Conservation (phyloP, 2,329 filamentous ascomycete genomes). For the Malbranchea zuffiana region DNA sequence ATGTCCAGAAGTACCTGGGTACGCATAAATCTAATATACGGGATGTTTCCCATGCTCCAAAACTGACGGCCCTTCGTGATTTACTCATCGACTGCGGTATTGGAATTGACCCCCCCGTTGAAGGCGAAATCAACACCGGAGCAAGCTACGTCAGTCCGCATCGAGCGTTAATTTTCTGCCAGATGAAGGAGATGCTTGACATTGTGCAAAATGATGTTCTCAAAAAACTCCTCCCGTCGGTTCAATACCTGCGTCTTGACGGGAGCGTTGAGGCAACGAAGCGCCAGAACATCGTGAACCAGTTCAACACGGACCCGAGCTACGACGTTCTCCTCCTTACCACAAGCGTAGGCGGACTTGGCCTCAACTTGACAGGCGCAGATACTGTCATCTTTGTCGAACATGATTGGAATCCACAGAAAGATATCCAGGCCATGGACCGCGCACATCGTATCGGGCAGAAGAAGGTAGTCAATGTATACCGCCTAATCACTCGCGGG, state of each 20-base stretch:
- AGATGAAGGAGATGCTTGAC: conserved; percentile 99
- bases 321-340: conserved; percentile 92
- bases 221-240: conserved; percentile 78
- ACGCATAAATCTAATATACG: conserved; percentile 71
- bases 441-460: conserved; percentile 95
- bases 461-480: conserved; percentile 99
- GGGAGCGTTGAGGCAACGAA: conserved; percentile 85
- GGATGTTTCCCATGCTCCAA: conserved; percentile 81
- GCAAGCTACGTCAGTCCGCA: conserved; percentile 86
- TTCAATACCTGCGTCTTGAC: conserved; percentile 89
- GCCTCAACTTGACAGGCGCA: conserved; percentile 88
- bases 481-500: conserved; percentile 87
- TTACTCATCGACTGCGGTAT: conserved; percentile 98
- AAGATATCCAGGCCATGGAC: conserved; percentile 98
- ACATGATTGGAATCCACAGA: conserved; percentile 99
- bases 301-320: conserved; percentile 94
- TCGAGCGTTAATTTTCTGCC: conserved; percentile 91
- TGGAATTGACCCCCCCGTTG: conserved; percentile 58
- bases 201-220: conserved; percentile 95
- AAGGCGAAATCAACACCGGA: conserved; percentile 47
- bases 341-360: conserved; percentile 87
- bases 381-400: conserved; percentile 99
- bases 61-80: conserved; percentile 80
- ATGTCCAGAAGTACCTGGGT: conserved; percentile 69
- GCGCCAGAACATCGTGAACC: conserved; percentile 95